Base-by-base conservation (phyloP, 768 basidiomycete species). In the Tricholoma hemisulphureum region DNA sequence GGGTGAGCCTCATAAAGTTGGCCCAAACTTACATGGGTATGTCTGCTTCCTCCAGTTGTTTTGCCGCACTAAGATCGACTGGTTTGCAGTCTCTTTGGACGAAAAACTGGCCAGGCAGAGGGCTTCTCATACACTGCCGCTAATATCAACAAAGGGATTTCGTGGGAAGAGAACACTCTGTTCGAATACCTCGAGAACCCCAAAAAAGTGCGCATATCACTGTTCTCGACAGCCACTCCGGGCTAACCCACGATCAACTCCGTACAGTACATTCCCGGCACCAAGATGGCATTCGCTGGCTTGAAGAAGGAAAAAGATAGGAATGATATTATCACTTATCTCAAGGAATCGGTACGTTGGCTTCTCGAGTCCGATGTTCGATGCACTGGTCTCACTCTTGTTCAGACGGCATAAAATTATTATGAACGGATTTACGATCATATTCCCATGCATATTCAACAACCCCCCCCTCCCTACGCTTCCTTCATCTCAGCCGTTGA, bases 281-380 rank as follows among this genome's bases (percentile, higher is more conserved):
- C 95, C 51, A 97, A 96, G 81, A 98, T 98, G 95, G 95, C 95
- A 57, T 98, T 97, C 66, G 94, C 95, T 63, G 96, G 96, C 68
- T 77, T 98, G 72, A 98, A 98, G 88, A 98, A 98, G 85, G 93
- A 93, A 9, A 93, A 95, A 83, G 95, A 98, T 74, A 88, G 95
- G 78, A 91, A 86, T 71, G 95, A 98, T 78, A 87, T 98, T 67
- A 83, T 98, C 68, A 85, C 94, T 58, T 85, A 80, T 71, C 80
- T 95, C 67, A 91, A 91, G 80, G 83, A 87, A 52, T 69, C 83
- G 55, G 91, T 91, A 68, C 61, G 88, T 78, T 28, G n/a, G 11
- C n/a, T n/a, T 14, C 45, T 20, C 8, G 18, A 29, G 11, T 37
- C 23, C 13, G 13, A 28, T 29, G 16, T 37, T 20, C 28, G 8